A percentile compares a stretch with the other conserved stretches of the same genome.
These are phyloP conservation scores for Calocybe indica DNA, from an alignment of 768 basidiomycete genomes.

Conservation along the genomic window DNA sequence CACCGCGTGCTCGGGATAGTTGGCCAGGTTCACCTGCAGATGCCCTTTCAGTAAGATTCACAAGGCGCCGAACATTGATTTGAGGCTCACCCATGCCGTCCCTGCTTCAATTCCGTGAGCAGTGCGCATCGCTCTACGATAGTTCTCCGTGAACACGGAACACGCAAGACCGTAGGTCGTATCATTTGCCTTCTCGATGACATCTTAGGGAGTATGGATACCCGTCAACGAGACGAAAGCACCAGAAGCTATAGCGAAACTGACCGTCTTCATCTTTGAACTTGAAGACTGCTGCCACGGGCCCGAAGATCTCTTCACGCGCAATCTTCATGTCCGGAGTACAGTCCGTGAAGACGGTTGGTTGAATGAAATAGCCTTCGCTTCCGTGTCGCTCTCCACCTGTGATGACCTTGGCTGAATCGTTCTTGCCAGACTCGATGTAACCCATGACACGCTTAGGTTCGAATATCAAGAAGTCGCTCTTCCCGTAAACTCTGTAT, in stretches of 20 bases:
- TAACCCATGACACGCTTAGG: slow-evolving; percentile 64
- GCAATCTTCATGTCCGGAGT: slow-evolving; percentile 64
- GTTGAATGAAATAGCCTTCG: slow-evolving; percentile 65
- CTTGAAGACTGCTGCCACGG: slow-evolving; percentile 65
- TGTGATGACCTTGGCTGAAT: slow-evolving; percentile 55
- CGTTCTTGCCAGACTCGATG: slow-evolving; percentile 67
- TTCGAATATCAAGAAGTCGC: background rate
- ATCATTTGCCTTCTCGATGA: slow-evolving; percentile 16
- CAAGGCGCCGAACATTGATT: background rate
- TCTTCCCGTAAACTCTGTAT: slow-evolving; percentile 4
- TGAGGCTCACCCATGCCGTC: slow-evolving; percentile 10
- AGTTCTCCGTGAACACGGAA: slow-evolving; percentile 15
- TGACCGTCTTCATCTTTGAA: slow-evolving; percentile 51
- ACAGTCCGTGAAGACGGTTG: slow-evolving; percentile 65
- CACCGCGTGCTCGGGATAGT: slow-evolving; percentile 6
- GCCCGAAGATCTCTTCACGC: slow-evolving; percentile 69
- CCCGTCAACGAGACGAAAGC: slow-evolving; percentile 24
- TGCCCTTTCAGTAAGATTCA: slow-evolving; percentile 11
- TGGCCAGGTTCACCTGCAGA: slow-evolving; percentile 8
- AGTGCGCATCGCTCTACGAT: slow-evolving; percentile 15
- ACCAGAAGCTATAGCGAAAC: background rate
- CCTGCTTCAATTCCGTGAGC: slow-evolving; percentile 19
- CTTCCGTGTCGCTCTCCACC: slow-evolving; percentile 57
- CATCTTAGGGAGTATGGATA: slow-evolving; percentile 9
- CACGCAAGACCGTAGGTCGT: slow-evolving; percentile 14